Percentiles rank a stretch among this genome's conserved stretches.
These are phyloP conservation scores for Xerocomus potaroensis DNA, from an alignment of 768 basidiomycete genomes.

Conservation along the genomic window DNA sequence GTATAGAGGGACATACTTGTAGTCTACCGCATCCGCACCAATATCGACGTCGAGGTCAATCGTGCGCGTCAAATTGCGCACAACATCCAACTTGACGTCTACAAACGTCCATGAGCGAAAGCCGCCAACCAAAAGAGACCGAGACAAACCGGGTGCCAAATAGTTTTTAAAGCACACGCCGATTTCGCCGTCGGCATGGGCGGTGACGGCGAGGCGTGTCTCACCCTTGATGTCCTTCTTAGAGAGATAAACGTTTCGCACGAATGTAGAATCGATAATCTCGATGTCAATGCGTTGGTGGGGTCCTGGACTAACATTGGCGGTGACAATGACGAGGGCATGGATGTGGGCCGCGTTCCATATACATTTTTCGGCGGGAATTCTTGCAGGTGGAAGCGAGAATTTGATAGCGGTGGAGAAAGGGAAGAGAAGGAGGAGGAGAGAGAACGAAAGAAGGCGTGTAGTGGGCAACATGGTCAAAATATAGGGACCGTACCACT, in stretches of 20 bases:
- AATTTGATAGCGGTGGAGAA: slow-evolving; percentile 76
- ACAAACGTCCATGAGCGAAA: too few relatives aligned
- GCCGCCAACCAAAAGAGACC: background rate
- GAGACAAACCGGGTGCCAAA: slow-evolving; percentile 58
- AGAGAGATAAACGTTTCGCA: slow-evolving; percentile 85
- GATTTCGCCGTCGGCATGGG: slow-evolving; percentile 89
- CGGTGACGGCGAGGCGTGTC: slow-evolving; percentile 89
- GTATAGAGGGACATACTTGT: slow-evolving; percentile 67
- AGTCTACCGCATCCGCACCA: slow-evolving; percentile 97
- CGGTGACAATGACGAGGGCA: slow-evolving; percentile 92
- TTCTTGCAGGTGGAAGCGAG: slow-evolving; percentile 61
- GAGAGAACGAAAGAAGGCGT: background rate
- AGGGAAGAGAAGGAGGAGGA: slow-evolving; percentile 27
- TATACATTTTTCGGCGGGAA: slow-evolving; percentile 81
- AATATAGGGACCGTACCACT: too few relatives aligned
- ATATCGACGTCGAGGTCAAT: slow-evolving; percentile 96
- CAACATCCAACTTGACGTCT: slow-evolving; percentile 48
- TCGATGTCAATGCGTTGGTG: slow-evolving; percentile 90
- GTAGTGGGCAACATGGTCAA: background rate
- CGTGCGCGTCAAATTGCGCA: slow-evolving; percentile 52
- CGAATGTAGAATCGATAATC: slow-evolving; percentile 82
- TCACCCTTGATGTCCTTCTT: slow-evolving; percentile 88
- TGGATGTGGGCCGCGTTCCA: slow-evolving; percentile 91
- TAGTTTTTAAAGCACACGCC: slow-evolving; percentile 93
- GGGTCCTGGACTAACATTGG: slow-evolving; percentile 75